phyloP scores from a whole-genome alignment of 352 stramenopile genomes.

The Globisporangium cederbergense region DNA sequence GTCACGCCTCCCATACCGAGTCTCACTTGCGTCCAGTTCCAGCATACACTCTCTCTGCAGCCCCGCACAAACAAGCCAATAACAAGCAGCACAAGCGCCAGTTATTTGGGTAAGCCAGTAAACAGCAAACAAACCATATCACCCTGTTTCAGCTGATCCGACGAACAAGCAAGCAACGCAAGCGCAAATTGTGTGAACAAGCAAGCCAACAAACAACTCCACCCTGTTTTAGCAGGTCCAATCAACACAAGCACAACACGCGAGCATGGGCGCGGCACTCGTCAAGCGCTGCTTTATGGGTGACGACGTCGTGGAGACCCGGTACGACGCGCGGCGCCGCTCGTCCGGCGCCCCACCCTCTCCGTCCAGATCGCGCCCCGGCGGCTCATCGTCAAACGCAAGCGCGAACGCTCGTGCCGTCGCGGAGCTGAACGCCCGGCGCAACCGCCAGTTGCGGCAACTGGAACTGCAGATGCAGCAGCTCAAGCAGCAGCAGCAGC shows the following conservation, averaged over 20 bases:
- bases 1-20: neutral
- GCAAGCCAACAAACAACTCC: neutral
- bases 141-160: too few species aligned
- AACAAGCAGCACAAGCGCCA: neutral
- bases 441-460: conserved; percentile 12
- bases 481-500: conserved; percentile 1
- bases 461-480: conserved; percentile 18
- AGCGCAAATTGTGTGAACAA: conserved; percentile 1
- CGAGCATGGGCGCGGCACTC: conserved; percentile 31
- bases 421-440: conserved; percentile 10
- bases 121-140: neutral
- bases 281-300: conserved; percentile 32
- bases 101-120: neutral
- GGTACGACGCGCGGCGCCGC: neutral
- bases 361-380: neutral
- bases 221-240: neutral
- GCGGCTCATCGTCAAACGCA: too few species aligned
- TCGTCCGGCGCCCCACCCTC: neutral
- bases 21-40: neutral
- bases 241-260: neutral
- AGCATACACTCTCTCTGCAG: neutral
- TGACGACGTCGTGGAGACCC: conserved; percentile 5
- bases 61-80: neutral
- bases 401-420: neutral
- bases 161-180: neutral